These are phyloP conservation scores for Coemansia sp. DNA, from an alignment of 371 early-diverging fungal genomes.

Conservation along the genomic window DNA sequence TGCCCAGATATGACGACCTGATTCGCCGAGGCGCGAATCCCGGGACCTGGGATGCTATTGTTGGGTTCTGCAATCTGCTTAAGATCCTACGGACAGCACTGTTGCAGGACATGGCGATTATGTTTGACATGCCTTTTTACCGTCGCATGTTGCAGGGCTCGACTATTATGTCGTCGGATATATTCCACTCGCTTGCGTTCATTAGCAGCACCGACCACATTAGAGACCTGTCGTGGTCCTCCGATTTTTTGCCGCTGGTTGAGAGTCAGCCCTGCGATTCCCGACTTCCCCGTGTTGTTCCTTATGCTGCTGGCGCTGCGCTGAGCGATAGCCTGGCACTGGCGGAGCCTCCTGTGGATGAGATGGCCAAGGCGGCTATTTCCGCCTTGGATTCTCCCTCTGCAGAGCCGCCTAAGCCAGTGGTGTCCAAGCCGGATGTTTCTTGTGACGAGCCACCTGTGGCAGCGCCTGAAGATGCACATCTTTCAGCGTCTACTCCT, in stretches of 20 bases:
- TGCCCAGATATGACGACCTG: slow-evolving; percentile 10
- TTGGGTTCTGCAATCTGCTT: slow-evolving; percentile 36
- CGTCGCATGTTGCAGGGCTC: slow-evolving; percentile 30
- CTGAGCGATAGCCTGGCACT: no score
- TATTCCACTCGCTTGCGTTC: slow-evolving; percentile 23
- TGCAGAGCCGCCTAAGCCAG: no score
- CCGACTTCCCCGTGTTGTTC: slow-evolving; percentile 8
- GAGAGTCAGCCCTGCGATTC: slow-evolving; percentile 5
- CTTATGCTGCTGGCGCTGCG: not conserved
- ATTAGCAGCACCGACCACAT: slow-evolving; percentile 7
- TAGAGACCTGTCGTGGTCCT: slow-evolving; percentile 11
- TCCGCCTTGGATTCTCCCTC: no score
- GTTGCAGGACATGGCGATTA: slow-evolving; percentile 29
- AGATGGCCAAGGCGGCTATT: no score
- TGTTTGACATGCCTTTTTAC: slow-evolving; percentile 33
- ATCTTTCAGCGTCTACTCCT: no score
- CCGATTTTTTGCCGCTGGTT: slow-evolving; percentile 24
- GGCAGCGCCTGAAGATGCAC: no score
- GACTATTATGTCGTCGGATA: slow-evolving; percentile 12
- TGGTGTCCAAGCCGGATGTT: no score
- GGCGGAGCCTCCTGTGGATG: no score
- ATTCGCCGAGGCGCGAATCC: not conserved
- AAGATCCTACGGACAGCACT: slow-evolving; percentile 25
- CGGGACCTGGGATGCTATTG: slow-evolving; percentile 12
- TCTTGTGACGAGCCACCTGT: no score